These are phyloP conservation scores for Typha latifolia DNA, from an alignment of 176 grass and related monocot species.

Conservation along the genomic window DNA sequence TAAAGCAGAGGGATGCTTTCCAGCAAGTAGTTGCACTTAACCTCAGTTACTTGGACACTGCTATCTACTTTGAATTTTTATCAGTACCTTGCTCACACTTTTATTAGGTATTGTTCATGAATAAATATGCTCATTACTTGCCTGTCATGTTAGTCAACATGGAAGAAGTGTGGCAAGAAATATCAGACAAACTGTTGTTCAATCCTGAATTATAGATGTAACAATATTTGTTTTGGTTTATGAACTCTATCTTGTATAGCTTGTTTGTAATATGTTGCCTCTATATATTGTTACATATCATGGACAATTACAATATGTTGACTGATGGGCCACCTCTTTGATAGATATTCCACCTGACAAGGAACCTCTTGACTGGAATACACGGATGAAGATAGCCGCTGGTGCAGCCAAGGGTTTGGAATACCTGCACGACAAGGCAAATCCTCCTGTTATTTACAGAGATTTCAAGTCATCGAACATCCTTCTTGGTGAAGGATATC, in stretches of 20 bases:
- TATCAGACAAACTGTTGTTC: too few relatives aligned
- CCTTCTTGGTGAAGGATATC: slow-evolving; percentile 73
- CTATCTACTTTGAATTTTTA: too few relatives aligned
- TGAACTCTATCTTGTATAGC: background rate
- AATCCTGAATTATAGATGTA: too few relatives aligned
- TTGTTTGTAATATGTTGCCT: background rate
- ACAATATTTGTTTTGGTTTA: too few relatives aligned
- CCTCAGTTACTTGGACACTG: too few relatives aligned
- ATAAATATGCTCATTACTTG: too few relatives aligned
- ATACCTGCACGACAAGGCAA: slow-evolving; percentile 90
- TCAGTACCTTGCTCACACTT: too few relatives aligned
- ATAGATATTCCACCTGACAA: slow-evolving; percentile 60
- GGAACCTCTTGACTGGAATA: slow-evolving; percentile 88
- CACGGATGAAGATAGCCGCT: slow-evolving; percentile 84
- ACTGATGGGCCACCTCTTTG: background rate
- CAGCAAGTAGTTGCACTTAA: too few relatives aligned
- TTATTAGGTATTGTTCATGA: too few relatives aligned
- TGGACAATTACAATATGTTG: slow-evolving; percentile 6
- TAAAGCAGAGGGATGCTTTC: too few relatives aligned
- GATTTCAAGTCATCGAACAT: slow-evolving; percentile 99
- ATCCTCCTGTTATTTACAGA: slow-evolving; percentile 89
- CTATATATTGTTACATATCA: background rate
- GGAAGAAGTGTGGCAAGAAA: too few relatives aligned
- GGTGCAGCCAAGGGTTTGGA: slow-evolving; percentile 94
- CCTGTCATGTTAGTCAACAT: too few relatives aligned